Conservation (phyloP, 78 protist genomes). For the Dictyostelium brefeldianum region DNA sequence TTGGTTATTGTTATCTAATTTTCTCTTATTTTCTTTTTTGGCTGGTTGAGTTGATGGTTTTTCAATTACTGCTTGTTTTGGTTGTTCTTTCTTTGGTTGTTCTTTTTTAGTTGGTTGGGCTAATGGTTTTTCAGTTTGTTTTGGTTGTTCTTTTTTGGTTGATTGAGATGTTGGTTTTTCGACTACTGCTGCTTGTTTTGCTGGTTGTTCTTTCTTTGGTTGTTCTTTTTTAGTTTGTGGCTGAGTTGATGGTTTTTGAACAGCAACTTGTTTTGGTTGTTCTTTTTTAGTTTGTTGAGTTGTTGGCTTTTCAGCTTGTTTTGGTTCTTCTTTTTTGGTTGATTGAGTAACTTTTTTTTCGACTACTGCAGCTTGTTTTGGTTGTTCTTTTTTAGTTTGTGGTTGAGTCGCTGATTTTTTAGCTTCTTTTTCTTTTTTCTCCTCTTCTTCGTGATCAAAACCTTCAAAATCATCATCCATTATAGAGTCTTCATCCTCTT, state of each 20-base stretch:
- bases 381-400: neutral
- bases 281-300: neutral
- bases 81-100: neutral
- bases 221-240: neutral
- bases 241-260: neutral
- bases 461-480: slow-evolving; percentile 21
- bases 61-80: neutral
- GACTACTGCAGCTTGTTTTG: neutral
- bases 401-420: neutral
- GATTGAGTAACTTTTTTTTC: neutral
- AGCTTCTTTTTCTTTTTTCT: neutral
- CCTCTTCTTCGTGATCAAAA: slow-evolving; percentile 18
- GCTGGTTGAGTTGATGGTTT: neutral
- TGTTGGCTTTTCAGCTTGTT: neutral
- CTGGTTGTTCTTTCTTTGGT: neutral
- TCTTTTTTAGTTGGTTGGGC: neutral
- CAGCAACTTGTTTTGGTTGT: neutral
- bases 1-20: neutral
- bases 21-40: neutral
- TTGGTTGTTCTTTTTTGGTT: neutral
- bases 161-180: neutral
- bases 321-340: neutral
- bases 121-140: neutral
- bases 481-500: neutral
- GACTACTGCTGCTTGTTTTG: neutral